Base-by-base conservation (phyloP, 257 asterid species). In the Striga asiatica region DNA sequence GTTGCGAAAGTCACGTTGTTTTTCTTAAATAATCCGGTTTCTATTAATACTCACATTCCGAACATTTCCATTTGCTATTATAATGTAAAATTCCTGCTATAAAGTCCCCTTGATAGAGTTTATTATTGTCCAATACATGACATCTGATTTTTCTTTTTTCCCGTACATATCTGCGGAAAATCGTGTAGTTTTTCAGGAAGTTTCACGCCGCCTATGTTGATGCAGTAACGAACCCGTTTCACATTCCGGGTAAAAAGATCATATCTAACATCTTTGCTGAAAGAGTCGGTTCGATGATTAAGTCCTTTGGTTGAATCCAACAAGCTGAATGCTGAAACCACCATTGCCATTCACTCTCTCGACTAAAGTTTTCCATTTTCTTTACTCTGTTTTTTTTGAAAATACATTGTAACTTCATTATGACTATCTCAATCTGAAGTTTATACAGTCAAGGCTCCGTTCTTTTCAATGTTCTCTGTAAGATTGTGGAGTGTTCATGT, bases 221-320 rank as follows among this genome's bases (percentile, higher is more conserved):
- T n/a, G n/a, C 96, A 41, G 98, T 91, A 42, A 86, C 96, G 31
- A 91, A 91, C 39, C 96, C 98, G 54, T 91, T 91, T 76, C 98
- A 91, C 66, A 84, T 87, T 23, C 96, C 94, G 17, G 98, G 98
- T 39, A 87, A 87, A 74, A 87, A 82, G 77, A 91, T 87, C 54
- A 80, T 92, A n/a, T 87, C 96, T 55, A 82, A 61, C 61, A 69
- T n/a, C n/a, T n/a, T n/a, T n/a, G n/a, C n/a, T n/a, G n/a, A n/a
- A n/a, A n/a, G n/a, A n/a, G n/a, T n/a, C n/a, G n/a, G n/a, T n/a
- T n/a, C n/a, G n/a, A n/a, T n/a, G n/a, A n/a, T n/a, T n/a, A n/a
- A n/a, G n/a, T n/a, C n/a, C n/a, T n/a, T n/a, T n/a, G n/a, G n/a
- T n/a, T n/a, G n/a, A n/a, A n/a, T n/a, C n/a, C n/a, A n/a, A n/a